Evolutionary conservation across 164 flowering plant species (phyloP).

Genomic region (Nymphaea thermarum): DNA sequence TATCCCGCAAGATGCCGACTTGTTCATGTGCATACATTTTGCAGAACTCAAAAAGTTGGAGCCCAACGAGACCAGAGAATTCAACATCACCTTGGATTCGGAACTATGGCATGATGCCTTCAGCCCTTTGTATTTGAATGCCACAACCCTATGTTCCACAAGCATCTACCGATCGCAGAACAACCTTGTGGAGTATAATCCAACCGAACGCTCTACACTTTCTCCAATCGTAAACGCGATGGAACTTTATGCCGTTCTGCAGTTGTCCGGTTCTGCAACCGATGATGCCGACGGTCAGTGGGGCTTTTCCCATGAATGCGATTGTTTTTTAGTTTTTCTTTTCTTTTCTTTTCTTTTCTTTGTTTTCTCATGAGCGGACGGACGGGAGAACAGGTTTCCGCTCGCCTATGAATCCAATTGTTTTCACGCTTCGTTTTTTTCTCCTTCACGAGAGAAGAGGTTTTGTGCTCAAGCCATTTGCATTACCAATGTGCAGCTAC

Average conservation of each 20-base stretch:
- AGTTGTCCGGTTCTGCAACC: neutral
- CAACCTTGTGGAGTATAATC: neutral
- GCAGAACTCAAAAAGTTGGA: neutral
- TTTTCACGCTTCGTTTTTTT: too few relatives aligned
- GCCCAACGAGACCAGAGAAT: neutral
- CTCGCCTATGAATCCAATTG: too few relatives aligned
- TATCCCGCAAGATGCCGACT: neutral
- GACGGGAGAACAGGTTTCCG: too few relatives aligned
- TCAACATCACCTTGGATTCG: neutral
- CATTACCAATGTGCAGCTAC: too few relatives aligned
- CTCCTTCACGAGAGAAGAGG: too few relatives aligned
- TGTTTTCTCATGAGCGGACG: too few relatives aligned
- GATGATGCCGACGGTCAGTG: neutral
- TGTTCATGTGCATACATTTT: neutral
- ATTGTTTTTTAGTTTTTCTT: too few relatives aligned
- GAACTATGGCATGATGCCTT: neutral
- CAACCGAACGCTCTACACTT: neutral
- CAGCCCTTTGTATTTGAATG: neutral
- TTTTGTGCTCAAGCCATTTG: too few relatives aligned
- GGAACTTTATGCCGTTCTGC: neutral
- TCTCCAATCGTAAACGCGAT: neutral
- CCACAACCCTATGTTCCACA: neutral
- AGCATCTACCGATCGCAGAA: neutral
- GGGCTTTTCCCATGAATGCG: too few relatives aligned
- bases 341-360: too few relatives aligned